Evolutionary conservation across 116 monocot genomes (phyloP).

Genomic region (Papilionanthe hybrid): DNA sequence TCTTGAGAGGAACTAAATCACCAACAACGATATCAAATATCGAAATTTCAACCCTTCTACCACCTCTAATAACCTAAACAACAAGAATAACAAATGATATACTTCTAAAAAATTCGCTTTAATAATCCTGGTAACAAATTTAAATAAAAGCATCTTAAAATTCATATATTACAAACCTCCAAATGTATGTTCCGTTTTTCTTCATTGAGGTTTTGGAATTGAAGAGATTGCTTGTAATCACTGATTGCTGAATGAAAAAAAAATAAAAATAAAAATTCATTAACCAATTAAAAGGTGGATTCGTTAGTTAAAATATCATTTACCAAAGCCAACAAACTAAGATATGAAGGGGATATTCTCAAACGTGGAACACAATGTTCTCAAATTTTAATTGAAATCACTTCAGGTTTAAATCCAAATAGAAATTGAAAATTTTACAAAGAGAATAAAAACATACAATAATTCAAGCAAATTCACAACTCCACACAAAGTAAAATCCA

Average conservation of each 20-base stretch:
- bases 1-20: slow-evolving; percentile 94
- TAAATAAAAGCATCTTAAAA: background rate
- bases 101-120: background rate
- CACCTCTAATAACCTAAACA: slow-evolving; percentile 79
- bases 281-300: background rate
- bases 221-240: slow-evolving; percentile 94
- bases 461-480: no score
- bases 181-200: slow-evolving; percentile 91
- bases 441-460: no score
- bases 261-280: slow-evolving; percentile 7
- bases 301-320: background rate
- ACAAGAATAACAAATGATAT: slow-evolving; percentile 2
- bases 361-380: no score
- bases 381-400: no score
- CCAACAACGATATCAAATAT: slow-evolving; percentile 98
- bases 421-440: no score
- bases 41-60: slow-evolving; percentile 79
- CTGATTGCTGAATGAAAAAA: slow-evolving; percentile 58
- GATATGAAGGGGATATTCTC: background rate
- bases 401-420: no score
- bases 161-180: slow-evolving; percentile 50
- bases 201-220: slow-evolving; percentile 88
- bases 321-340: background rate
- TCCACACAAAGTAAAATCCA: no score
- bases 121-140: background rate